Evolutionary conservation across 768 basidiomycete genomes (phyloP).

Genomic region (Tremella fuciformis): DNA sequence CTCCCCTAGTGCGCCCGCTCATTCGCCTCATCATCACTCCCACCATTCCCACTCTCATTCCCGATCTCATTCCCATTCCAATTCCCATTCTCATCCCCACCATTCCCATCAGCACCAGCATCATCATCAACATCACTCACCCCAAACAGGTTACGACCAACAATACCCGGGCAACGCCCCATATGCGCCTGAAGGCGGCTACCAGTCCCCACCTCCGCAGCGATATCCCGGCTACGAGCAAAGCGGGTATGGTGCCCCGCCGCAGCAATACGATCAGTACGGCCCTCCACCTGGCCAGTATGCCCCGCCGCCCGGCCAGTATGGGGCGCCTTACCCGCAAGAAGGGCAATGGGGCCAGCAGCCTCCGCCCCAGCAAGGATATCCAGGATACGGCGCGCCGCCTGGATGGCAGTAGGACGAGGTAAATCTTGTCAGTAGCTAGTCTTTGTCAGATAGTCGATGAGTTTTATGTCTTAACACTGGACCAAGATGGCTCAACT

Average conservation of each 20-base stretch:
- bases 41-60: conserved; percentile 1
- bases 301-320: conserved; percentile 1
- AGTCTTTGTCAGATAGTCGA: too few species aligned
- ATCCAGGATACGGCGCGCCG: too few species aligned
- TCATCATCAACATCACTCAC: not conserved
- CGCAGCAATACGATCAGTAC: conserved; percentile 1
- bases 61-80: not conserved
- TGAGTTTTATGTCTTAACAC: too few species aligned
- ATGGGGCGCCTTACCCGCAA: not conserved
- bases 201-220: too few species aligned
- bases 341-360: conserved; percentile 4
- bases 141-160: not conserved
- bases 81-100: not conserved
- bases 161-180: not conserved
- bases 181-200: too few species aligned
- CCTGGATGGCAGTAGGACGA: too few species aligned
- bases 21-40: too few species aligned
- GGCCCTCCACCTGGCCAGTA: not conserved
- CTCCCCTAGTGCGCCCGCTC: too few species aligned
- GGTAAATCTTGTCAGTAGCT: too few species aligned
- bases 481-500: too few species aligned
- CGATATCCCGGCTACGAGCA: too few species aligned
- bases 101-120: not conserved
- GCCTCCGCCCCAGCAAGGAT: too few species aligned
- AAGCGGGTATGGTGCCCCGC: not conserved